These are phyloP conservation scores for Strombidium stylifer DNA, from an alignment of 73 alveolate genomes.

Conservation along the genomic window DNA sequence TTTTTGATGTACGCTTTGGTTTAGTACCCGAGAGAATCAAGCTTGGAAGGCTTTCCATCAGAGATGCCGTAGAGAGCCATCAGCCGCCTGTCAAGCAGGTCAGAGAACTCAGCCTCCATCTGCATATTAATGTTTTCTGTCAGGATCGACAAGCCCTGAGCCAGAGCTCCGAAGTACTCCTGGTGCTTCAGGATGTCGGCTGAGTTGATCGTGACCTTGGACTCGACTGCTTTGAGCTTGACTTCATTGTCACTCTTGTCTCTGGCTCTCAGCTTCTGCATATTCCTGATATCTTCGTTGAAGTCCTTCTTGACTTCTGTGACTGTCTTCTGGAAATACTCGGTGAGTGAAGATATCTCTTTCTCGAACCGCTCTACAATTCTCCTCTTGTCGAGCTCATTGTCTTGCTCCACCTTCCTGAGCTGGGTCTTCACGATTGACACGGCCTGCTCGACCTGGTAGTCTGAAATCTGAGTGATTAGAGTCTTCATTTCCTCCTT, in stretches of 20 bases:
- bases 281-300: conserved; percentile 12
- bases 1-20: too few species aligned
- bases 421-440: background rate
- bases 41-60: too few species aligned
- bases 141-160: too few species aligned
- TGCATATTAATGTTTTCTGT: background rate
- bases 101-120: background rate
- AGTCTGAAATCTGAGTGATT: conserved; percentile 1
- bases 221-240: background rate
- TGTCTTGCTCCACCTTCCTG: conserved; percentile 16
- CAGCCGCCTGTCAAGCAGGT: background rate
- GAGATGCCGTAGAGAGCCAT: background rate
- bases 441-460: conserved; percentile 8
- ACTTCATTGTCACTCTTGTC: conserved; percentile 30
- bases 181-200: background rate
- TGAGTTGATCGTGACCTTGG: background rate
- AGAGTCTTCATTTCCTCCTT: conserved; percentile 20
- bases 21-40: too few species aligned
- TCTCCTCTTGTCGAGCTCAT: background rate
- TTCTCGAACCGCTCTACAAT: conserved; percentile 10
- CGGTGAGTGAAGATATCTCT: conserved; percentile 8
- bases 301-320: background rate
- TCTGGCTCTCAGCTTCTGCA: conserved; percentile 26
- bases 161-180: background rate
- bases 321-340: background rate